Evolutionary conservation across 2,329 filamentous ascomycete genomes (phyloP).

Genomic region (Periconia sp.): DNA sequence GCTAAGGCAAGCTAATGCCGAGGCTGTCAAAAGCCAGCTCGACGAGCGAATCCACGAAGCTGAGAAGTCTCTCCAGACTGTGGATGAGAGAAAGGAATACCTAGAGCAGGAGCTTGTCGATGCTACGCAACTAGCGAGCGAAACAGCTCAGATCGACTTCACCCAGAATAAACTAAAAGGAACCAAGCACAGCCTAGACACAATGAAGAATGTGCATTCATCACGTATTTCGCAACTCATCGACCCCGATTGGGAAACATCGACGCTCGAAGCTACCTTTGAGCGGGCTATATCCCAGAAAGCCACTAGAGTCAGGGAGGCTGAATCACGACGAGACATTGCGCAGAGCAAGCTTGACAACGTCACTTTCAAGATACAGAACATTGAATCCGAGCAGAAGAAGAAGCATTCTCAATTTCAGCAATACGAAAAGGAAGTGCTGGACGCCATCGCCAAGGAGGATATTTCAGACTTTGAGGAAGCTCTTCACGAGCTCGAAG

Average conservation of each 20-base stretch:
- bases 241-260: slow-evolving; percentile 70
- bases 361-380: slow-evolving; percentile 74
- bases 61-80: slow-evolving; percentile 67
- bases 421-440: slow-evolving; percentile 67
- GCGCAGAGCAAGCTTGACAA: slow-evolving; percentile 76
- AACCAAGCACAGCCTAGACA: slow-evolving; percentile 75
- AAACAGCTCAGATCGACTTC: slow-evolving; percentile 82
- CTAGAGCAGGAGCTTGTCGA: slow-evolving; percentile 83
- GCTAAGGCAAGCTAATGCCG: slow-evolving; percentile 67
- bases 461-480: slow-evolving; percentile 56
- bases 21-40: slow-evolving; percentile 68
- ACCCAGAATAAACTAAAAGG: slow-evolving; percentile 80
- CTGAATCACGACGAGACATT: slow-evolving; percentile 73
- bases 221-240: slow-evolving; percentile 71
- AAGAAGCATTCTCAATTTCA: slow-evolving; percentile 68
- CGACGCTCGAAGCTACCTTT: slow-evolving; percentile 73
- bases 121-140: slow-evolving; percentile 78
- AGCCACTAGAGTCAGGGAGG: slow-evolving; percentile 64
- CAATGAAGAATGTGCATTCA: slow-evolving; percentile 76
- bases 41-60: slow-evolving; percentile 73
- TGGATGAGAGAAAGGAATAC: slow-evolving; percentile 75
- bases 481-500: slow-evolving; percentile 59
- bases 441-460: slow-evolving; percentile 54
- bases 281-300: slow-evolving; percentile 67
- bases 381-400: slow-evolving; percentile 66